Evolutionary conservation across 2,329 filamentous ascomycete genomes (phyloP).

Genomic region (Catunica adiposa): DNA sequence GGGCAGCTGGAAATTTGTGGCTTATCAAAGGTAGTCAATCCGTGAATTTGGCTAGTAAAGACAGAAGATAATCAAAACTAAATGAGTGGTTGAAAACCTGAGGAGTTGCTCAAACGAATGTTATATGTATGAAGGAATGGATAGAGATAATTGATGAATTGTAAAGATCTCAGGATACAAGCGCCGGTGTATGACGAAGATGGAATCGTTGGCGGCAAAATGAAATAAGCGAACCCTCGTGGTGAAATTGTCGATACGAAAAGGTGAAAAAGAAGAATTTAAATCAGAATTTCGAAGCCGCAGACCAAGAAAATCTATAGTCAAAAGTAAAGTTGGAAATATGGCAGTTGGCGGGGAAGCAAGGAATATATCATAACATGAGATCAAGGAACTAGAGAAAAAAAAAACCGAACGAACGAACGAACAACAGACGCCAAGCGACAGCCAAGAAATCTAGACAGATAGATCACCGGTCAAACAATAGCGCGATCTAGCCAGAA

Average conservation of each 20-base stretch:
- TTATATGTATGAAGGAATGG: too few relatives aligned
- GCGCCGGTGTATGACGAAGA: not conserved
- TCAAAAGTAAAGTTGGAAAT: not conserved
- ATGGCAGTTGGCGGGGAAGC: not conserved
- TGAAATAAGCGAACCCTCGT: too few relatives aligned
- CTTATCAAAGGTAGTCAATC: too few relatives aligned
- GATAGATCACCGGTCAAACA: too few relatives aligned
- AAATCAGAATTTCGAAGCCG: conserved; percentile 3
- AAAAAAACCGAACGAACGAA: conserved; percentile 2
- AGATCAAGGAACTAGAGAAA: not conserved
- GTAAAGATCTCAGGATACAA: not conserved
- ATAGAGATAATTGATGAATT: too few relatives aligned
- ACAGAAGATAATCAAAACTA: too few relatives aligned
- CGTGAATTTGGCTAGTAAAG: too few relatives aligned
- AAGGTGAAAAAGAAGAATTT: not conserved
- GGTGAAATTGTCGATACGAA: not conserved
- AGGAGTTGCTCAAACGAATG: too few relatives aligned
- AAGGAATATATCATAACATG: not conserved
- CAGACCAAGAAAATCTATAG: not conserved
- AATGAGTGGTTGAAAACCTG: too few relatives aligned
- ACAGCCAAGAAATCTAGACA: not conserved
- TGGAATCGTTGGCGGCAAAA: not conserved
- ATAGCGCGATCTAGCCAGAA: too few relatives aligned
- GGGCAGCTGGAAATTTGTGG: too few relatives aligned
- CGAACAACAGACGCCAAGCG: conserved; percentile 1